Percentiles rank a stretch among this genome's conserved stretches.
Conservation (phyloP, 2,329 filamentous ascomycete species). For the Fusarium continuum region DNA sequence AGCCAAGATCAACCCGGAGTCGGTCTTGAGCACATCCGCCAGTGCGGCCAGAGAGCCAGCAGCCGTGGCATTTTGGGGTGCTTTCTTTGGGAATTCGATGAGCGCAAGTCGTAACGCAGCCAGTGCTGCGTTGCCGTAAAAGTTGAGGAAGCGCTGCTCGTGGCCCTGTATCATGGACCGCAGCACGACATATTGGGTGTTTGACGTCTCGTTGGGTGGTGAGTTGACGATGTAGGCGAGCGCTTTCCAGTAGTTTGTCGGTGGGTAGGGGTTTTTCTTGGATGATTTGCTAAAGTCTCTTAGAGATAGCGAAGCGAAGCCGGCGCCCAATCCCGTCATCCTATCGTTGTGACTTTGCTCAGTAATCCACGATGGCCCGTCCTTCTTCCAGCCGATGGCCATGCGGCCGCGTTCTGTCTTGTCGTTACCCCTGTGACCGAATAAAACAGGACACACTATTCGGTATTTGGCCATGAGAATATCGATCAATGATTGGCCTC, state of each 20-base stretch:
- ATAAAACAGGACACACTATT: slow-evolving; percentile 82
- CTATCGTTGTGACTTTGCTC: slow-evolving; percentile 81
- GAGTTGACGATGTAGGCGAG: slow-evolving; percentile 82
- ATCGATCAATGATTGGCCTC: slow-evolving; percentile 75
- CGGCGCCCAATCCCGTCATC: slow-evolving; percentile 84
- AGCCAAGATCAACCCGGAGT: slow-evolving; percentile 59
- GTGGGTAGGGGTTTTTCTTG: slow-evolving; percentile 78
- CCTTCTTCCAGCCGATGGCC: slow-evolving; percentile 78
- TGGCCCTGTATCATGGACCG: slow-evolving; percentile 77
- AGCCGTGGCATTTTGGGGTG: slow-evolving; percentile 57
- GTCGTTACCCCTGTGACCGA: slow-evolving; percentile 82
- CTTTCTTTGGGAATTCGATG: slow-evolving; percentile 74
- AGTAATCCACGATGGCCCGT: slow-evolving; percentile 66
- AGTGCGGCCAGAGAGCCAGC: slow-evolving; percentile 63
- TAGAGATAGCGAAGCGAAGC: slow-evolving; percentile 83
- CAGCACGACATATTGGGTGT: slow-evolving; percentile 77
- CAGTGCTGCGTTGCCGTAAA: slow-evolving; percentile 82
- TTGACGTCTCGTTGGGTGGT: slow-evolving; percentile 71
- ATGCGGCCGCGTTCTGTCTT: slow-evolving; percentile 72
- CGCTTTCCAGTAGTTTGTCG: slow-evolving; percentile 82
- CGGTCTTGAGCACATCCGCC: slow-evolving; percentile 61
- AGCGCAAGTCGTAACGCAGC: slow-evolving; percentile 75
- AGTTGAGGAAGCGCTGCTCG: slow-evolving; percentile 77
- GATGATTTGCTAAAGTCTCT: slow-evolving; percentile 79
- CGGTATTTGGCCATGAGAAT: slow-evolving; percentile 89